Conservation (phyloP, 805 yeast species). For the Spathaspora sp. region DNA sequence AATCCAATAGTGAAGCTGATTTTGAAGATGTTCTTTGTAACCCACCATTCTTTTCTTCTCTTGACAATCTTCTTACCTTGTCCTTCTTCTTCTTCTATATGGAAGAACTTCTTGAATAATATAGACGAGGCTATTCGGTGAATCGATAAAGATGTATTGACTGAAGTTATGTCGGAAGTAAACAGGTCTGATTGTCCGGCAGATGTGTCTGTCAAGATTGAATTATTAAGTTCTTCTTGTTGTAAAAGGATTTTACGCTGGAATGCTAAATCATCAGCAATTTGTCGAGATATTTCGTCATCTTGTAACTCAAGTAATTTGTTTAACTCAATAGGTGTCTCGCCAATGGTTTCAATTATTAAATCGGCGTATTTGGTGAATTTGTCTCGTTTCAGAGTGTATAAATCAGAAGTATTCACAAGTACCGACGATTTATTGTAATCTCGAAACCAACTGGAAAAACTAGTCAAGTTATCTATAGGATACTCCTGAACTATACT, state of each 20-base stretch:
- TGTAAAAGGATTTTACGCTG: constrained; percentile 19
- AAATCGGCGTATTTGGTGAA: constrained; percentile 5
- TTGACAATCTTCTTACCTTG: constrained; percentile 7
- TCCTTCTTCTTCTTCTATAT: constrained; percentile 6
- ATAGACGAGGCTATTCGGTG: constrained; percentile 27
- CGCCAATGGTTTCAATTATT: not conserved
- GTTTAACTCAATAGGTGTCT: constrained; percentile 3
- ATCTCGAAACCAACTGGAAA: constrained; percentile 30
- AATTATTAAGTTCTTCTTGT: constrained; percentile 21
- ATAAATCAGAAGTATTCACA: constrained; percentile 26
- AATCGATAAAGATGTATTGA: constrained; percentile 26
- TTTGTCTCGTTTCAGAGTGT: constrained; percentile 6
- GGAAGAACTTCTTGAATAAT: constrained; percentile 26
- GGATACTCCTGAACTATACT: constrained; percentile 22
- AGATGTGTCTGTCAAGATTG: constrained; percentile 15
- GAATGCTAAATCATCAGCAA: constrained; percentile 20
- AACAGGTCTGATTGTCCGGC: constrained; percentile 19
- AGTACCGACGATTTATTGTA: constrained; percentile 32
- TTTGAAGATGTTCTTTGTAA: constrained; percentile 21
- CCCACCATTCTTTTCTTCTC: constrained; percentile 11
- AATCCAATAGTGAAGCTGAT: constrained; percentile 37
- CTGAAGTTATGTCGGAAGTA: constrained; percentile 33
- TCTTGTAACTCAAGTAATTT: constrained; percentile 24
- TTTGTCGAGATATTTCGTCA: constrained; percentile 26
- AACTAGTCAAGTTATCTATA: constrained; percentile 15